phyloP scores from a whole-genome alignment of 768 basidiomycete species.

The Megacollybia marginata region DNA sequence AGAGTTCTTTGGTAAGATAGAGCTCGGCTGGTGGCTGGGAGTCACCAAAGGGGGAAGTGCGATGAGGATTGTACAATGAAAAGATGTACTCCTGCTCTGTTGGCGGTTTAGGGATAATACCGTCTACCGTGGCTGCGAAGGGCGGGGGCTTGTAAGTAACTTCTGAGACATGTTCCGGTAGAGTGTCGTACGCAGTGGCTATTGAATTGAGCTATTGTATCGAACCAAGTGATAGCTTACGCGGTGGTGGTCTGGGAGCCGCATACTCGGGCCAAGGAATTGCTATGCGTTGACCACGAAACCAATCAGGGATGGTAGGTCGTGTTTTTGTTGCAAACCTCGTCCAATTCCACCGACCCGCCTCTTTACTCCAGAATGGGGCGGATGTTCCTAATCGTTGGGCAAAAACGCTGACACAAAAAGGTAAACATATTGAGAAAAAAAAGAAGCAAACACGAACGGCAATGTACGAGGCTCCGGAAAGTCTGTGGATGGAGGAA shows the following conservation, averaged over 20 bases:
- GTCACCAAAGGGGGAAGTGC: slow-evolving; percentile 35
- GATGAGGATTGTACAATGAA: slow-evolving; percentile 47
- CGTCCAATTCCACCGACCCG: slow-evolving; percentile 61
- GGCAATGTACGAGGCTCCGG: slow-evolving; percentile 32
- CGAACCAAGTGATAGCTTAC: slow-evolving; percentile 22
- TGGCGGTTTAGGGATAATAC: slow-evolving; percentile 31
- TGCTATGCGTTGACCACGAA: slow-evolving; percentile 28
- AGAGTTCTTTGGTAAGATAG: slow-evolving; percentile 60
- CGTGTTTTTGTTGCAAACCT: slow-evolving; percentile 62
- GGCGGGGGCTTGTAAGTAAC: slow-evolving; percentile 66
- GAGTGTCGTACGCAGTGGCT: slow-evolving; percentile 64
- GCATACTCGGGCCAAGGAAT: slow-evolving; percentile 68
- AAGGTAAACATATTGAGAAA: neutral
- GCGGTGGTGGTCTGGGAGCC: slow-evolving; percentile 31
- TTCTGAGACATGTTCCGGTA: slow-evolving; percentile 49
- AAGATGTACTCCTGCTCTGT: slow-evolving; percentile 53
- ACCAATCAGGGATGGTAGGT: slow-evolving; percentile 44
- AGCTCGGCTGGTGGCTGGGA: slow-evolving; percentile 56
- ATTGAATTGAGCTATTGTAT: neutral
- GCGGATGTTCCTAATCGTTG: slow-evolving; percentile 56
- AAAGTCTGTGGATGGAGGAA: slow-evolving; percentile 36
- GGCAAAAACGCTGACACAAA: slow-evolving; percentile 60
- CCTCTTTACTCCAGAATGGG: slow-evolving; percentile 50
- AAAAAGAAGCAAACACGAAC: slow-evolving; percentile 29
- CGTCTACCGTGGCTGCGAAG: slow-evolving; percentile 30